Conservation (phyloP, 805 yeast genomes). For the Wickerhamiella kurtzmanii region DNA sequence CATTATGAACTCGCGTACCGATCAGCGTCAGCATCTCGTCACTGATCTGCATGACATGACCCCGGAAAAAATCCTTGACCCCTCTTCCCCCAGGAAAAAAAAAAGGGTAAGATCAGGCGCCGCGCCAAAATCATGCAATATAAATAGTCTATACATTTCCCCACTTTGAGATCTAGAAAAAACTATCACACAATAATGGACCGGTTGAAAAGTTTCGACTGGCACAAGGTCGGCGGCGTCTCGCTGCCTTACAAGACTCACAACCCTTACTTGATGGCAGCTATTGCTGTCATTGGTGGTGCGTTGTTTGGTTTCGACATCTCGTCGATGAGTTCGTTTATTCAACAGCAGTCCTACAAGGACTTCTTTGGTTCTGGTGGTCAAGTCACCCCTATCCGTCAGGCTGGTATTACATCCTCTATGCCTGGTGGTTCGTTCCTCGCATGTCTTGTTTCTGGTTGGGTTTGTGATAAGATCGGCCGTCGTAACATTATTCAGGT, state of each 20-base stretch:
- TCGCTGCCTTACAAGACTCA: slow-evolving; percentile 29
- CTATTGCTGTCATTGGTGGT: slow-evolving; percentile 53
- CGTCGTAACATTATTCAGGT: slow-evolving; percentile 40
- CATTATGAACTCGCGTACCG: no score
- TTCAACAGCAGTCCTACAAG: slow-evolving; percentile 37
- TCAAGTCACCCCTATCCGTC: slow-evolving; percentile 22
- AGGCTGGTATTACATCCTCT: slow-evolving; percentile 63
- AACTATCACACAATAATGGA: no score
- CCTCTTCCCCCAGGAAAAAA: not conserved
- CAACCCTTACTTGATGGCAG: slow-evolving; percentile 45
- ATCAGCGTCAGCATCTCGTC: not conserved
- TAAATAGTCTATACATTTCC: not conserved
- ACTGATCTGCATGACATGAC: not conserved
- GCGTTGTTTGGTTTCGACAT: slow-evolving; percentile 68
- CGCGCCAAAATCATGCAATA: not conserved
- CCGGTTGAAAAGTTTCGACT: not conserved
- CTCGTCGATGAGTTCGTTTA: slow-evolving; percentile 61
- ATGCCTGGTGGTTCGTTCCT: slow-evolving; percentile 67
- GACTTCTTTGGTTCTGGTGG: slow-evolving; percentile 31
- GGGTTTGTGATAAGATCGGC: slow-evolving; percentile 39
- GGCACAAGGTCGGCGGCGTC: slow-evolving; percentile 8
- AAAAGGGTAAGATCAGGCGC: not conserved
- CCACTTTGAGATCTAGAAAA: no score
- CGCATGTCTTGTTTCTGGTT: slow-evolving; percentile 50
- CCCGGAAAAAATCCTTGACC: not conserved